Conservation (phyloP, 2,329 filamentous ascomycete genomes). For the Trichoderma pleuroti region DNA sequence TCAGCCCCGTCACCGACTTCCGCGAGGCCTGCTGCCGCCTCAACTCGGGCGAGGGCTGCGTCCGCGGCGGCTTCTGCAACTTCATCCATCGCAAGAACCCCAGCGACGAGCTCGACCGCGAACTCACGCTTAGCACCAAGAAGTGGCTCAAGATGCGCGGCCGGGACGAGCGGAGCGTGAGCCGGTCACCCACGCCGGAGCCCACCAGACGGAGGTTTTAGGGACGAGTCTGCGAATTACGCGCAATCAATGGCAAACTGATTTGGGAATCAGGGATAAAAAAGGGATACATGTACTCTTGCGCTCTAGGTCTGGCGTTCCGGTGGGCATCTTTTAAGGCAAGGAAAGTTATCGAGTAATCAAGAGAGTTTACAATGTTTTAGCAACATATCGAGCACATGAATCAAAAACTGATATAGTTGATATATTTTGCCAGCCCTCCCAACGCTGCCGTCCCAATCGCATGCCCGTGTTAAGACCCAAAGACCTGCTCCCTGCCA, state of each 20-base stretch:
- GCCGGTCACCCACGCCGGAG: conserved; percentile 81
- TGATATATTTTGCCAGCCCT: conserved; percentile 16
- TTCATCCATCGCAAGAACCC: conserved; percentile 99
- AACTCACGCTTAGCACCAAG: conserved; percentile 84
- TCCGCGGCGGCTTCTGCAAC: conserved; percentile 96
- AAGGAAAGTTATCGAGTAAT: conserved; percentile 5
- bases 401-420: conserved; percentile 14
- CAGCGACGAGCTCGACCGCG: conserved; percentile 78
- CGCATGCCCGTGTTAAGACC: conserved; percentile 17
- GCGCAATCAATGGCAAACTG: neutral
- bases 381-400: neutral
- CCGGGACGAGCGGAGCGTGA: conserved; percentile 76
- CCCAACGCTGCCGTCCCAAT: conserved; percentile 5
- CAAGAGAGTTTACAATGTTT: neutral
- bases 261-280: conserved; percentile 3
- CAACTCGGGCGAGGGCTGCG: conserved; percentile 92
- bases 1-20: conserved; percentile 96
- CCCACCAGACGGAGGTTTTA: conserved; percentile 70
- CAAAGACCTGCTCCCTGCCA: conserved; percentile 11
- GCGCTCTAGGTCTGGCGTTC: conserved; percentile 8
- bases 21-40: conserved; percentile 94
- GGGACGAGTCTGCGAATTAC: conserved; percentile 3
- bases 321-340: neutral
- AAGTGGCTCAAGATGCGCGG: conserved; percentile 91
- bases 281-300: conserved; percentile 8